Percentiles rank a stretch among this genome's conserved stretches.
phyloP scores from a whole-genome alignment of 306 rosid genomes.

The Acacia acuminata region DNA sequence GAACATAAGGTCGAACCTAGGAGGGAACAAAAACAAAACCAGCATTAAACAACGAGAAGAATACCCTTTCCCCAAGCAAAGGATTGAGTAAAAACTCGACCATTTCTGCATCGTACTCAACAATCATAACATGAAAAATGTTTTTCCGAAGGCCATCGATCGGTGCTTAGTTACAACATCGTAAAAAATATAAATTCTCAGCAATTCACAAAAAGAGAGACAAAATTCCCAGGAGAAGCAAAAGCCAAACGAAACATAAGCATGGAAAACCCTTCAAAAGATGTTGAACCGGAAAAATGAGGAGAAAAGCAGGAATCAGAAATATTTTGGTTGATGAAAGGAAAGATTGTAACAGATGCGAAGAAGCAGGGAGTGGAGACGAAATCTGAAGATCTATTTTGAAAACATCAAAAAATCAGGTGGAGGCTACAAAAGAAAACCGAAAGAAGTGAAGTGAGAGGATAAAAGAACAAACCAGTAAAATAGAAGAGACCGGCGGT shows the following conservation, averaged over 20 bases:
- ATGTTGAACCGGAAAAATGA: neutral
- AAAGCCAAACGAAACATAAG: neutral
- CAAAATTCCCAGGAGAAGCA: neutral
- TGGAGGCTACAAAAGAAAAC: neutral
- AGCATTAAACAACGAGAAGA: neutral
- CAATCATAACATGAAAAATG: neutral
- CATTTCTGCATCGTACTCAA: neutral
- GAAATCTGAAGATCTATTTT: conserved; percentile 30
- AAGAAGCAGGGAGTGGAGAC: neutral
- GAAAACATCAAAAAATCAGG: conserved; percentile 25
- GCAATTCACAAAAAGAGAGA: neutral
- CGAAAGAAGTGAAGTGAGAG: neutral
- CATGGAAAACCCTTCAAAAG: neutral
- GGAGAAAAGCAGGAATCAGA: neutral
- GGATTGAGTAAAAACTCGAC: neutral
- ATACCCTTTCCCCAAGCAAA: neutral
- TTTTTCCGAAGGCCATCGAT: neutral
- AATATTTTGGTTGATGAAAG: neutral
- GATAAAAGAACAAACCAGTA: conserved; percentile 6
- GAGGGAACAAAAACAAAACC: no score
- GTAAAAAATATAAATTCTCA: neutral
- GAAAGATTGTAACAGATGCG: neutral
- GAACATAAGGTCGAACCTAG: neutral
- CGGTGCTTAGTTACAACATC: neutral
- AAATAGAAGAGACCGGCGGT: neutral